Evolutionary conservation across 331 rosid species (phyloP).

Genomic region (Cydonia oblonga): DNA sequence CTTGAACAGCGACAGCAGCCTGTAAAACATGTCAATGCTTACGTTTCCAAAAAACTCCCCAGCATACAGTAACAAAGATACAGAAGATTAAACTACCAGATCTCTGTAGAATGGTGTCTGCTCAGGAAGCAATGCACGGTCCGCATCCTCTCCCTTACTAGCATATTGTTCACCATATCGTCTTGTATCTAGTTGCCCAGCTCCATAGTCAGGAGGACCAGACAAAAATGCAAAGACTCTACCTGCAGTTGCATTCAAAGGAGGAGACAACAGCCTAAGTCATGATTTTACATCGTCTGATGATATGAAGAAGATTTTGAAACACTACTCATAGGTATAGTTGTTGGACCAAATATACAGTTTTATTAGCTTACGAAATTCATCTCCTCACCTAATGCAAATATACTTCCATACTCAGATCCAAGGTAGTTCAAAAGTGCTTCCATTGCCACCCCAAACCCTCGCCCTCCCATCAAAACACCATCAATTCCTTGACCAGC

Average conservation of each 20-base stretch:
- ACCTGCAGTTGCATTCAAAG: conserved; percentile 45
- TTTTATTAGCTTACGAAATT: conserved; percentile 14
- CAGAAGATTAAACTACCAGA: conserved; percentile 41
- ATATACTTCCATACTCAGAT: conserved; percentile 91
- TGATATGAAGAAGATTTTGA: neutral
- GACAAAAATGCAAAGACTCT: conserved; percentile 86
- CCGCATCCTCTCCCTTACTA: conserved; percentile 97
- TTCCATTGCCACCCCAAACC: conserved; percentile 93
- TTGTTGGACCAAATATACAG: neutral
- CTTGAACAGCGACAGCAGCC: conserved; percentile 98
- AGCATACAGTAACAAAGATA: neutral
- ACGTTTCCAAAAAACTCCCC: conserved; percentile 12
- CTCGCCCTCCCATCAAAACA: conserved; percentile 87
- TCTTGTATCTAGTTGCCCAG: conserved; percentile 90
- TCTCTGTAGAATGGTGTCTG: conserved; percentile 93
- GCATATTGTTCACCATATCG: conserved; percentile 97
- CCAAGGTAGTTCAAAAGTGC: conserved; percentile 85
- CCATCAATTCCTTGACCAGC: conserved; percentile 91
- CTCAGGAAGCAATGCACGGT: conserved; percentile 91
- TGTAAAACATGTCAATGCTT: conserved; percentile 43
- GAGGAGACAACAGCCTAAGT: conserved; percentile 17
- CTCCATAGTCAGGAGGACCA: conserved; percentile 95
- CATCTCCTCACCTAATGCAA: conserved; percentile 69
- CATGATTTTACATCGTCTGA: conserved; percentile 4
- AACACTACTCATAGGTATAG: neutral